These are phyloP conservation scores for Exobasidium cylindrosporum DNA, from an alignment of 1,284 basidiomycete species.

Conservation along the genomic window DNA sequence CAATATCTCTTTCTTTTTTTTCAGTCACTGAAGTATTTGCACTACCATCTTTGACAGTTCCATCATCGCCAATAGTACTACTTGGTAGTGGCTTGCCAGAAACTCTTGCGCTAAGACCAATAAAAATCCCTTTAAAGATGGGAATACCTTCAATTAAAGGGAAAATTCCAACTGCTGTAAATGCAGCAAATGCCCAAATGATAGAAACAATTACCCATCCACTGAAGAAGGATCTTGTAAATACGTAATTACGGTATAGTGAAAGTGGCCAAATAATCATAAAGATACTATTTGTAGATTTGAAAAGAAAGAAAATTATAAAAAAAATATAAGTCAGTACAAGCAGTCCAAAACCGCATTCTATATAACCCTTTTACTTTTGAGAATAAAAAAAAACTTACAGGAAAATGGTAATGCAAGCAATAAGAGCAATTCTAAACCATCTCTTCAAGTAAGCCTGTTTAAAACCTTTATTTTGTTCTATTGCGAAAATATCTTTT, in stretches of 20 bases:
- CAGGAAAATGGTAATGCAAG: conserved; percentile 27
- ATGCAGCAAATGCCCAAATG: conserved; percentile 45
- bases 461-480: conserved; percentile 4
- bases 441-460: conserved; percentile 10
- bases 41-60: no score
- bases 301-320: no score
- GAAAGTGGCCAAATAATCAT: conserved; percentile 52
- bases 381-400: no score
- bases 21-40: no score
- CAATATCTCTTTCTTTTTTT: no score
- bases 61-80: no score
- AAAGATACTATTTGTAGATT: no score
- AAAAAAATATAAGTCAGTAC: conserved; percentile 15
- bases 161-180: conserved; percentile 39
- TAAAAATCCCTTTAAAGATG: conserved; percentile 16
- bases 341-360: conserved; percentile 29
- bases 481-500: conserved; percentile 15
- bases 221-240: conserved; percentile 43
- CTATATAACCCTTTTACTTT: conserved; percentile 19
- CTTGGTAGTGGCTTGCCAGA: no score
- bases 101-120: no score
- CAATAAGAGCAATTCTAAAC: conserved; percentile 21
- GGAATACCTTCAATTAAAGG: conserved; percentile 44
- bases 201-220: conserved; percentile 49
- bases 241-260: conserved; percentile 52